Percentiles rank a stretch among this genome's conserved stretches.
Conservation (phyloP, 1,284 basidiomycete genomes). For the Heterobasidion occidentale region DNA sequence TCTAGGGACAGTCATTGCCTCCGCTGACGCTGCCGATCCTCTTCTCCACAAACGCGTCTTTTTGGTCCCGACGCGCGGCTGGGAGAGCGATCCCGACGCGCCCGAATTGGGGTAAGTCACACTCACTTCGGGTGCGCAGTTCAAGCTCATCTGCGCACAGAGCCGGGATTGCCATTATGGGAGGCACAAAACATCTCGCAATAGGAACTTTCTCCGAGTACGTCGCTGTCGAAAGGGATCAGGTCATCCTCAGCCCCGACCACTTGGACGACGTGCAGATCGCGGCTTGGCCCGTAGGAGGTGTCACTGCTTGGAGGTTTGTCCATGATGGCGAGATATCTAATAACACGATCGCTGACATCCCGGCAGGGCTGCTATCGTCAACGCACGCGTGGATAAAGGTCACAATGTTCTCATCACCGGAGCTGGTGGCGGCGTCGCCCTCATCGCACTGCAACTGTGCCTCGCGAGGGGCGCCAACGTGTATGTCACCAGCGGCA, state of each 20-base stretch:
- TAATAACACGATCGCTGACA: neutral
- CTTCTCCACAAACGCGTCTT: constrained; percentile 67
- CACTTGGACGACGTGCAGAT: constrained; percentile 67
- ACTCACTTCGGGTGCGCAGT: constrained; percentile 4
- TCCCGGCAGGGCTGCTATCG: constrained; percentile 50
- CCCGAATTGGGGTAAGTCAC: constrained; percentile 37
- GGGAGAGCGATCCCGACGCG: constrained; percentile 54
- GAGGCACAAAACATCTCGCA: constrained; percentile 40
- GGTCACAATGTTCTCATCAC: constrained; percentile 77
- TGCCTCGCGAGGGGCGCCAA: constrained; percentile 71
- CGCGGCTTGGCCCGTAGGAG: constrained; percentile 72
- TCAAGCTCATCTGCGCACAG: neutral
- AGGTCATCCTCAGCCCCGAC: constrained; percentile 60
- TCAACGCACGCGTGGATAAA: constrained; percentile 55
- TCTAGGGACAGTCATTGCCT: constrained; percentile 55
- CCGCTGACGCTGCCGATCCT: constrained; percentile 41
- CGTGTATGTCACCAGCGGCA: constrained; percentile 81
- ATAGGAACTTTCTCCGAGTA: constrained; percentile 77
- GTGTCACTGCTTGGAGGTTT: constrained; percentile 79
- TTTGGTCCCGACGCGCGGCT: constrained; percentile 68
- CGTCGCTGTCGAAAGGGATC: constrained; percentile 62
- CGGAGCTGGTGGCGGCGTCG: constrained; percentile 80
- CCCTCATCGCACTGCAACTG: constrained; percentile 69
- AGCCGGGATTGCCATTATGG: constrained; percentile 50
- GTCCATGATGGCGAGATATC: constrained; percentile 2